These are phyloP conservation scores for Laetiporus sulphureus DNA, from an alignment of 1,284 basidiomycete species.

Conservation along the genomic window DNA sequence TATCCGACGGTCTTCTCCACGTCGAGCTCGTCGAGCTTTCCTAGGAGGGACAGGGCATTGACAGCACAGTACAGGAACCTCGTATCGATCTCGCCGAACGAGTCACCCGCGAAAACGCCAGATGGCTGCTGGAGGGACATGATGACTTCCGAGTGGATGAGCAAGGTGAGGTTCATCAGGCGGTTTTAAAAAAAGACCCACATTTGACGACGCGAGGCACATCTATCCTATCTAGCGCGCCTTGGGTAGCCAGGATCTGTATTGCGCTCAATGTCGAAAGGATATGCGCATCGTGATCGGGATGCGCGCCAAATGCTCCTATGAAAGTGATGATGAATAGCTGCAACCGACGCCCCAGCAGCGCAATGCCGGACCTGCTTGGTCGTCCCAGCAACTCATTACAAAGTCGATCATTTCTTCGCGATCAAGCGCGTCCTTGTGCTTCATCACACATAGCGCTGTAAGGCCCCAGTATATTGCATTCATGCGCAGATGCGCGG, in stretches of 20 bases:
- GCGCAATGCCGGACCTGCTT: slow-evolving; percentile 54
- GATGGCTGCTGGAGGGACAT: slow-evolving; percentile 77
- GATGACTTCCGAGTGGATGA: too few relatives aligned
- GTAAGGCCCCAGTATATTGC: slow-evolving; percentile 96
- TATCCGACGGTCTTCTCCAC: slow-evolving; percentile 67
- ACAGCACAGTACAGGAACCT: slow-evolving; percentile 89
- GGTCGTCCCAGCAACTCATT: slow-evolving; percentile 89
- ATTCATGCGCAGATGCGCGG: slow-evolving; percentile 91
- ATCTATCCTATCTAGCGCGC: slow-evolving; percentile 72
- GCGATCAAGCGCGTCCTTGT: slow-evolving; percentile 69
- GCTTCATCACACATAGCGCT: slow-evolving; percentile 78
- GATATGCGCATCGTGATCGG: slow-evolving; percentile 89
- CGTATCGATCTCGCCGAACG: slow-evolving; percentile 88
- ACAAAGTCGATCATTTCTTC: slow-evolving; percentile 89
- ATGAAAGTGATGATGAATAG: not conserved
- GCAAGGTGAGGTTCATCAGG: too few relatives aligned
- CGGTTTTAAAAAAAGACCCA: too few relatives aligned
- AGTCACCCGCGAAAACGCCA: slow-evolving; percentile 88
- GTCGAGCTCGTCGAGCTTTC: slow-evolving; percentile 57
- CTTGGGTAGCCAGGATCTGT: slow-evolving; percentile 85
- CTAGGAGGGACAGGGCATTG: slow-evolving; percentile 77
- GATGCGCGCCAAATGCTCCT: slow-evolving; percentile 92
- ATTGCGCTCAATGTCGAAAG: slow-evolving; percentile 86
- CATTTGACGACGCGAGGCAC: slow-evolving; percentile 69
- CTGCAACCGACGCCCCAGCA: too few relatives aligned